These are phyloP conservation scores for Leavenworthia alabamica DNA, from an alignment of 345 rosid genomes.

Conservation along the genomic window DNA sequence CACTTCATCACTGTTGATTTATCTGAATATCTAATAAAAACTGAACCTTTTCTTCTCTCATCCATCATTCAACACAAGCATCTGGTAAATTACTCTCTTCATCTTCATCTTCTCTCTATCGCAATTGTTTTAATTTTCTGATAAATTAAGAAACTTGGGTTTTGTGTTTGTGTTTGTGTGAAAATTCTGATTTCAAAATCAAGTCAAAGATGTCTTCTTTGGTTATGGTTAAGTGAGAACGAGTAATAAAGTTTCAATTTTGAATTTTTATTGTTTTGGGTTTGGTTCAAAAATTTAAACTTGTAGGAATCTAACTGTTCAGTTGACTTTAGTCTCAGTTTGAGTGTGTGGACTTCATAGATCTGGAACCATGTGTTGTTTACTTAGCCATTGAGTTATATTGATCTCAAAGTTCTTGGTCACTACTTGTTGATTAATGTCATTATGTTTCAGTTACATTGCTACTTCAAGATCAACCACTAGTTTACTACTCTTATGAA, in stretches of 20 bases:
- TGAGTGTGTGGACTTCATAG: constrained; percentile 13
- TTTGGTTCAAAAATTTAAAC: background rate
- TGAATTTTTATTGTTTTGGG: background rate
- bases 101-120: background rate
- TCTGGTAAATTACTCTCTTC: constrained; percentile 41
- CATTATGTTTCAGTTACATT: constrained; percentile 38
- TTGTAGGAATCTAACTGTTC: background rate
- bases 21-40: constrained; percentile 40
- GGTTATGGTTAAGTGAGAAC: background rate
- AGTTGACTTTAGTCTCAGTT: constrained; percentile 6
- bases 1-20: constrained; percentile 13
- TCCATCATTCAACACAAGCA: constrained; percentile 38
- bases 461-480: constrained; percentile 50
- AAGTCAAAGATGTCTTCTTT: constrained; percentile 2
- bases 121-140: background rate
- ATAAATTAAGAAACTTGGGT: background rate
- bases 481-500: constrained; percentile 26
- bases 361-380: background rate
- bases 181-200: background rate
- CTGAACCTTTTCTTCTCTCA: constrained; percentile 40
- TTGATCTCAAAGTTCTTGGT: background rate
- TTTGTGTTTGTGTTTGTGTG: background rate
- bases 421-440: background rate
- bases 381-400: background rate
- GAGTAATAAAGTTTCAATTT: background rate